Base-by-base conservation (phyloP, 805 yeast genomes). In the Scheffersomyces coipomensis region DNA sequence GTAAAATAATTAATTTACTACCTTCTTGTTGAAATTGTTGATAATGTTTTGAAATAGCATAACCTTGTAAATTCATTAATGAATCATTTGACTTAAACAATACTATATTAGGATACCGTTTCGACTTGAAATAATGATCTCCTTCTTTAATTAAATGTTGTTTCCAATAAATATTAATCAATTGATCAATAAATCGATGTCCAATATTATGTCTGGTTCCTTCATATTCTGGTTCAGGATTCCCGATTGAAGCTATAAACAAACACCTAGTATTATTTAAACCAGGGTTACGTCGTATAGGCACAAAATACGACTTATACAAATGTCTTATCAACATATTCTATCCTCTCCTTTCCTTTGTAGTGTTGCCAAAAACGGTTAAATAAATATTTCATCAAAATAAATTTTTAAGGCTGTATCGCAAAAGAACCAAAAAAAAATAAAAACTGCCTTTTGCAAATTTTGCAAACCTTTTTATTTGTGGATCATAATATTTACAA, bases 161-260 rank as follows among this genome's bases (percentile, higher is more conserved):
- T 18, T 40, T 29, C 67, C 68, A 64, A 29, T 50, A 49, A 13
- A 44, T 47, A 1, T 40, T 33, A 5, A 51, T 52, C 19, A 67
- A 39, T 47, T 54, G 48, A 43, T 66, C 59, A 25, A 81, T 66
- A 27, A 81, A 61, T 35, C 71, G 55, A 45, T 85, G 86, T 1
- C 96, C 97, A 0, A 82, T 87, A 43, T 83, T 87, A 54, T 88
- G 97, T 25, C 95, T 66, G 0, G 95, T 85, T 5, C 70, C 68
- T 6, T 62, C 60, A 49, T 74, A 86, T 35, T 68, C 60, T 0
- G 78, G 72, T 39, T 81, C 86, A 0, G 96, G 96, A 51, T 88
- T 88, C 1, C 96, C 96, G 2, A 88, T 62, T 0, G 88, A 80
- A 3, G 79, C 75, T 4, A 68, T 58, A 19, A 45, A 38, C 11